Evolutionary conservation across 116 monocot species (phyloP).

Genomic region (Cymodocea nodosa): DNA sequence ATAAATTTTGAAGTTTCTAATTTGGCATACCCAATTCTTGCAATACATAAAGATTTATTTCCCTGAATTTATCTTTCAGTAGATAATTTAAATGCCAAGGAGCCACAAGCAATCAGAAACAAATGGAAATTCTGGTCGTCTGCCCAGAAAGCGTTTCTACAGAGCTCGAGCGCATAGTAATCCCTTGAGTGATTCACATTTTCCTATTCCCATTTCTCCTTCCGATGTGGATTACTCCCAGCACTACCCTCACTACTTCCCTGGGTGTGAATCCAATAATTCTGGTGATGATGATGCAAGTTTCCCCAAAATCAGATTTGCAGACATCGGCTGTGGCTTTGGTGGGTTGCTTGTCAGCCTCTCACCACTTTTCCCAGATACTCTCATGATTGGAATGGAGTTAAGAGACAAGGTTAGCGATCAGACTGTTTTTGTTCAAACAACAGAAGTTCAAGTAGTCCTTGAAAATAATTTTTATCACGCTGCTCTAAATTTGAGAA

Average conservation of each 20-base stretch:
- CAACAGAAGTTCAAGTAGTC: no score
- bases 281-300: not conserved
- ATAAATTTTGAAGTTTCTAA: no score
- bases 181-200: slow-evolving; percentile 93
- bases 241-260: slow-evolving; percentile 59
- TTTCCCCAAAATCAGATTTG: slow-evolving; percentile 52
- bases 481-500: not conserved
- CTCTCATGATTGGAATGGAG: slow-evolving; percentile 97
- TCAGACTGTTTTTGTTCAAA: not conserved
- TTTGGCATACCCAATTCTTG: not conserved
- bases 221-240: slow-evolving; percentile 50
- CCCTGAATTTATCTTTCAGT: not conserved
- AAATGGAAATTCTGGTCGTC: not conserved
- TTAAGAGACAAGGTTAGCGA: slow-evolving; percentile 71
- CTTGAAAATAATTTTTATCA: not conserved
- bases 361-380: slow-evolving; percentile 71
- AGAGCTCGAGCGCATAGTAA: slow-evolving; percentile 96
- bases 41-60: not conserved
- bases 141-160: slow-evolving; percentile 77
- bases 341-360: slow-evolving; percentile 84
- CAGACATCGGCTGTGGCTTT: slow-evolving; percentile 90
- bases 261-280: slow-evolving; percentile 3
- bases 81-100: slow-evolving; percentile 1
- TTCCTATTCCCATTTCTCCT: slow-evolving; percentile 75
- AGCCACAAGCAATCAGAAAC: not conserved